Conservation (phyloP, 1,139 yeast genomes). For the Pichia sp. region DNA sequence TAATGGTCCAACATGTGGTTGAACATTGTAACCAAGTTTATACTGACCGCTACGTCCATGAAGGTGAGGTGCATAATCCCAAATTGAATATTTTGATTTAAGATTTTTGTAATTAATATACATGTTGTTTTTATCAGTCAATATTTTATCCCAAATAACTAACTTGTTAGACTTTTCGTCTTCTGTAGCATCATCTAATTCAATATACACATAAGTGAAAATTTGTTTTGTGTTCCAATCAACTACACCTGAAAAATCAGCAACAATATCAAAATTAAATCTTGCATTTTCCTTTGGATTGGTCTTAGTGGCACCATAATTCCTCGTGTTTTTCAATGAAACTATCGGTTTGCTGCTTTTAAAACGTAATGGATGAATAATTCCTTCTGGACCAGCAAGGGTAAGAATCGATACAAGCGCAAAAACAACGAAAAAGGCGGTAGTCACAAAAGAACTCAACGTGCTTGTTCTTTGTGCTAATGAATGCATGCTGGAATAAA, state of each 20-base stretch:
- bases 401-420: conserved; percentile 11
- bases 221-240: conserved; percentile 97
- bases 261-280: conserved; percentile 64
- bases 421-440: conserved; percentile 6
- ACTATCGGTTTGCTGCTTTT: conserved; percentile 9
- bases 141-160: conserved; percentile 87
- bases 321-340: conserved; percentile 50
- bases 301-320: conserved; percentile 65
- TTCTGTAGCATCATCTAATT: conserved; percentile 38
- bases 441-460: conserved; percentile 7
- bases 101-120: conserved; percentile 44
- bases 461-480: conserved; percentile 13
- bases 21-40: conserved; percentile 83
- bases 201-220: conserved; percentile 84
- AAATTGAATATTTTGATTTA: conserved; percentile 74
- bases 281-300: conserved; percentile 77
- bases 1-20: conserved; percentile 83
- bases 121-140: conserved; percentile 55
- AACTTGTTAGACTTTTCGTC: conserved; percentile 41
- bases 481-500: too few species aligned
- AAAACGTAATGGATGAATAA: conserved; percentile 3
- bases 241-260: conserved; percentile 68
- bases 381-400: not conserved
- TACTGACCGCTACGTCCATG: conserved; percentile 63
- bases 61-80: conserved; percentile 74